These are phyloP conservation scores for Takashimella koratensis DNA, from an alignment of 1,284 basidiomycete genomes.

Conservation along the genomic window DNA sequence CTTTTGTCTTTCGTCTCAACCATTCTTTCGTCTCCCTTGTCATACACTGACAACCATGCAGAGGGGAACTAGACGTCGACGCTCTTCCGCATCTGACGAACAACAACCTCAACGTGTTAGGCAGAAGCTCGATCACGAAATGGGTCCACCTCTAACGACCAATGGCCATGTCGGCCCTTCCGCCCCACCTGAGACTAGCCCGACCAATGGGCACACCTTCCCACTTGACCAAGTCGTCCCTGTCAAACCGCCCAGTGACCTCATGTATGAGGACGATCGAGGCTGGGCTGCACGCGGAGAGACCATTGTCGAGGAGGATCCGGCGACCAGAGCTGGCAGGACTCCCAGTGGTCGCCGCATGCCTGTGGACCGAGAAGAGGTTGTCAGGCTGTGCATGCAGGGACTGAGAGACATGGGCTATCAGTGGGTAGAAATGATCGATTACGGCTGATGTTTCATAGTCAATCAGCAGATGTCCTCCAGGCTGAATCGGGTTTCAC, in stretches of 20 bases:
- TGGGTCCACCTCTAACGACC: neutral
- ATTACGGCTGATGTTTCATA: constrained; percentile 40
- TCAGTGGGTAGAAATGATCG: constrained; percentile 58
- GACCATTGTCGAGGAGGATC: constrained; percentile 12
- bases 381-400: constrained; percentile 85
- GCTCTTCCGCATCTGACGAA: neutral
- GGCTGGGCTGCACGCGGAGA: constrained; percentile 28
- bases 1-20: neutral
- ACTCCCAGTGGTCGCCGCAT: constrained; percentile 29
- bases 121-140: neutral
- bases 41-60: constrained; percentile 9
- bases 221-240: neutral
- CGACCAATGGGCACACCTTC: neutral
- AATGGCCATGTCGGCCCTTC: neutral
- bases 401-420: constrained; percentile 90
- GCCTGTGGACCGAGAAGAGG: constrained; percentile 77
- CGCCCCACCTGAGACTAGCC: constrained; percentile 3
- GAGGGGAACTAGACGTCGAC: constrained; percentile 7
- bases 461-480: constrained; percentile 80
- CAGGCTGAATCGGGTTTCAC: constrained; percentile 89
- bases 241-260: constrained; percentile 1
- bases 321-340: constrained; percentile 8
- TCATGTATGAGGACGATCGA: constrained; percentile 44
- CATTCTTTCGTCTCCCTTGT: neutral
- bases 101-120: neutral